Evolutionary conservation across 176 grass and related monocot genomes (phyloP), one percentile per base, ranked within the genome.

Genomic region (Tillandsia leiboldiana): DNA sequence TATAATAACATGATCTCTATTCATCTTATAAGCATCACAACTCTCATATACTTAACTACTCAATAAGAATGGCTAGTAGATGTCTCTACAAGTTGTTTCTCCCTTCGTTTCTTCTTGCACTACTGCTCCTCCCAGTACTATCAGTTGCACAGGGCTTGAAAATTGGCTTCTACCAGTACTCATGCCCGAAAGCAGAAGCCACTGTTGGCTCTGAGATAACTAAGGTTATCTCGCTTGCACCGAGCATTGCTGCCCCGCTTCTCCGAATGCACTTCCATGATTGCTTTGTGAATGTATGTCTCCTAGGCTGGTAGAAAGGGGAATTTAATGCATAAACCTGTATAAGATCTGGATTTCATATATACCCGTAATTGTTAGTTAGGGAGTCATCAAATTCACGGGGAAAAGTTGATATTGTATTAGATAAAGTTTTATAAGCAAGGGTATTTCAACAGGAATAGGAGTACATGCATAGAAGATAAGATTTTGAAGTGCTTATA

Each of bases 181-280:
- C 85, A 63, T 91, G 92, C 59, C 92, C 88, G 0, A 78, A 78
- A 69, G 88, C 48, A 4, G 88, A 91, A 75, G 69, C 68, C 53
- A 91, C 91, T 47, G 68, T 91, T 79, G 86, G 73, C 11, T 68
- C 70, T 12, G 92, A 91, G 53, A 79, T 88, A 23, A 20, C 72
- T 47, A 72, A 79, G 69, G 87, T 91, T 64, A 78, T 96, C 61
- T 71, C 54, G 26, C 10, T 15, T 1, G 85, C 85, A 3, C 75
- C 77, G 49, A 91, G 87, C 74, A 85, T 96, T 0, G 82, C 88
- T 0, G 92, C 70, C 23, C 88, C 85, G 1, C 83, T 96, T 50
- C 78, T 96, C 58, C 72, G 88, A 75, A 73, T 96, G 85, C 83
- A 88, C 73, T 91, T 96, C 74, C 92, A 96, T 14, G 92, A 91